Evolutionary conservation across 2,329 filamentous ascomycete genomes (phyloP).

Genomic region (Chalara sp.): DNA sequence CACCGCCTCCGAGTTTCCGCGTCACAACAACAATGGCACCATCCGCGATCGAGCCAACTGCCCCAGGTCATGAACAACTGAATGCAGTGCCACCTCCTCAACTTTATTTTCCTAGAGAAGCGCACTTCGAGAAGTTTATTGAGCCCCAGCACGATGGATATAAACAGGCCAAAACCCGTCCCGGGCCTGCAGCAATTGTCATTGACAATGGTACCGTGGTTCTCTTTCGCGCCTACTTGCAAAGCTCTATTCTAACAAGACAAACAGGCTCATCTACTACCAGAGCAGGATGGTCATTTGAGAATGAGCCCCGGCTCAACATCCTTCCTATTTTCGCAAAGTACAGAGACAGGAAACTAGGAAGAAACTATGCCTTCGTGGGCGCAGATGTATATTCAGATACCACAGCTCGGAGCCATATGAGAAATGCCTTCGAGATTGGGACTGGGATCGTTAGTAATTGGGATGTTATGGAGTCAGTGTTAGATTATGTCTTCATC

Average conservation of each 20-base stretch:
- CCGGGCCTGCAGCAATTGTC: slow-evolving; percentile 70
- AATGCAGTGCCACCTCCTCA: slow-evolving; percentile 44
- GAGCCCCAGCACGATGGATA: slow-evolving; percentile 60
- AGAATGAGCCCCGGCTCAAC: slow-evolving; percentile 69
- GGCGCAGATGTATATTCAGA: slow-evolving; percentile 92
- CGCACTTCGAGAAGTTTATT: slow-evolving; percentile 50
- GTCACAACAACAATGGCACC: slow-evolving; percentile 23
- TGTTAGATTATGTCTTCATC: slow-evolving; percentile 90
- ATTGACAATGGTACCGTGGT: slow-evolving; percentile 81
- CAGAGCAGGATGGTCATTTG: slow-evolving; percentile 94
- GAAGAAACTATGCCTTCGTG: slow-evolving; percentile 86
- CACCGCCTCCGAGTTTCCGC: too few relatives aligned
- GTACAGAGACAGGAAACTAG: slow-evolving; percentile 89
- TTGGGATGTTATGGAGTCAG: slow-evolving; percentile 95
- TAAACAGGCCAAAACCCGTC: slow-evolving; percentile 44
- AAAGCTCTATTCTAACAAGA: slow-evolving; percentile 12
- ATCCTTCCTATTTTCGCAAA: slow-evolving; percentile 89
- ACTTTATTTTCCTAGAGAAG: slow-evolving; percentile 56
- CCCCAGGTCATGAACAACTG: slow-evolving; percentile 34
- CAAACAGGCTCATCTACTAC: slow-evolving; percentile 72
- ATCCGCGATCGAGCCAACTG: slow-evolving; percentile 21
- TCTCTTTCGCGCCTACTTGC: slow-evolving; percentile 2
- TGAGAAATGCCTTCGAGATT: slow-evolving; percentile 84
- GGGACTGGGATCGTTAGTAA: slow-evolving; percentile 90
- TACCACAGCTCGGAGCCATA: slow-evolving; percentile 83